phyloP scores from a whole-genome alignment of 148 eudicot genomes.

The Polygonum maritimum region DNA sequence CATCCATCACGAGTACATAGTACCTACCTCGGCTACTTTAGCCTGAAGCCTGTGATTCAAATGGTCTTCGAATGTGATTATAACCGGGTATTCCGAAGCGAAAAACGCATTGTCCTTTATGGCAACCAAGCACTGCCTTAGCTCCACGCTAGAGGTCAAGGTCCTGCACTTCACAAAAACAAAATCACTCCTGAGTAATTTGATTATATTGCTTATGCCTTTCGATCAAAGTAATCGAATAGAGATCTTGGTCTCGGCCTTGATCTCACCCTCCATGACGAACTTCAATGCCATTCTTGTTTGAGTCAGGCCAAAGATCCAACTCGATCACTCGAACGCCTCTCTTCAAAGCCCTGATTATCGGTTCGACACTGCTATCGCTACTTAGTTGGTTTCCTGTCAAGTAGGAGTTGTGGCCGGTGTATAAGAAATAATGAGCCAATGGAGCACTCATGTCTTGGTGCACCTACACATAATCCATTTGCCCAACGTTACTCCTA shows the following conservation, averaged over 20 bases:
- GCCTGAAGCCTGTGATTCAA: constrained; percentile 48
- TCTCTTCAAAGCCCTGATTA: constrained; percentile 34
- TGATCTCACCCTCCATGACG: constrained; percentile 54
- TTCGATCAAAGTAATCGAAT: not conserved
- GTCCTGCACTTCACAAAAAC: constrained; percentile 37
- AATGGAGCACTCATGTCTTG: constrained; percentile 61
- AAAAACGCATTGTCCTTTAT: constrained; percentile 71
- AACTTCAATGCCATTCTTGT: constrained; percentile 29
- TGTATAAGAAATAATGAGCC: constrained; percentile 57
- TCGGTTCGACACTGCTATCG: constrained; percentile 47
- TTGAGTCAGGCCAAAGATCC: constrained; percentile 57
- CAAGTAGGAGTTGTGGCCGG: constrained; percentile 77
- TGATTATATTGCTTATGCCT: too few relatives aligned
- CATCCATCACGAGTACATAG: not conserved
- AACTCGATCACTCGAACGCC: constrained; percentile 70
- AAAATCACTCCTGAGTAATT: too few relatives aligned
- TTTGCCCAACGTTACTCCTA: too few relatives aligned
- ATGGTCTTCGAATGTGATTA: constrained; percentile 88
- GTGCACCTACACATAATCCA: constrained; percentile 29
- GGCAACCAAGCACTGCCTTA: constrained; percentile 53
- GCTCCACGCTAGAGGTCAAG: constrained; percentile 58
- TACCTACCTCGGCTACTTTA: constrained; percentile 47
- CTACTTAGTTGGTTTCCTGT: constrained; percentile 66
- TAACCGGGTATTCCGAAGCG: constrained; percentile 62
- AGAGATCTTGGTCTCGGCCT: too few relatives aligned